Evolutionary conservation across 2,329 filamentous ascomycete species (phyloP).

Genomic region (Fusarium tuaranense): DNA sequence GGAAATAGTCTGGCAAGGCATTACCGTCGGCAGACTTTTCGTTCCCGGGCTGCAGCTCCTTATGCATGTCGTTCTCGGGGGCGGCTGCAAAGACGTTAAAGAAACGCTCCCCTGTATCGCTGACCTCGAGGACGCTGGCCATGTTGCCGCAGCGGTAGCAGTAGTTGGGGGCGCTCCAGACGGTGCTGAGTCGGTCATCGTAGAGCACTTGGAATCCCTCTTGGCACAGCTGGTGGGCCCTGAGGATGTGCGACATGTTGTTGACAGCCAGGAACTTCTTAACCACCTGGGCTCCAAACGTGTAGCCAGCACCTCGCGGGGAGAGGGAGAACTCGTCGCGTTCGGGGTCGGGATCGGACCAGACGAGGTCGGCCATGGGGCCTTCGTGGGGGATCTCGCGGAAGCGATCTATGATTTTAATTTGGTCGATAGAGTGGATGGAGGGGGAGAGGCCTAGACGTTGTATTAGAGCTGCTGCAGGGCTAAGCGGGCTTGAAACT

Average conservation of each 20-base stretch:
- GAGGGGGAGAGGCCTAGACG: constrained; percentile 79
- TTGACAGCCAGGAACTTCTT: constrained; percentile 99
- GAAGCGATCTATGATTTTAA: constrained; percentile 99
- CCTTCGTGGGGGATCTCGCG: constrained; percentile 98
- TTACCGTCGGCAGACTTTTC: constrained; percentile 77
- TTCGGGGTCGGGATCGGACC: constrained; percentile 98
- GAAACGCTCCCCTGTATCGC: constrained; percentile 89
- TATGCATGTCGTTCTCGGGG: constrained; percentile 92
- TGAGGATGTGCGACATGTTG: constrained; percentile 95
- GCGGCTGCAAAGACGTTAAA: constrained; percentile 99
- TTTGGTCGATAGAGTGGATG: constrained; percentile 98
- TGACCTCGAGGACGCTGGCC: constrained; percentile 96
- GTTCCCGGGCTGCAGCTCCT: constrained; percentile 82
- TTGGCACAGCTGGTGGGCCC: constrained; percentile 98
- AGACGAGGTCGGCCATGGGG: constrained; percentile 99
- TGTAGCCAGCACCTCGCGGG: constrained; percentile 94
- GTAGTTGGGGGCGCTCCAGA: constrained; percentile 98
- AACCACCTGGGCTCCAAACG: constrained; percentile 96
- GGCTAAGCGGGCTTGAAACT: constrained; percentile 17
- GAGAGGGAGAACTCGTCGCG: constrained; percentile 96
- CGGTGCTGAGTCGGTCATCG: constrained; percentile 92
- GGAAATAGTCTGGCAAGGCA: constrained; percentile 77
- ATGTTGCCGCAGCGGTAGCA: constrained; percentile 97
- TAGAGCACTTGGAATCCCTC: constrained; percentile 98
- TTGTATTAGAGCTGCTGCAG: constrained; percentile 10